Percentiles rank a stretch among this genome's conserved stretches.
Conservation (phyloP, 192 early-diverging fungal genomes). For the Linnemannia schmuckeri region DNA sequence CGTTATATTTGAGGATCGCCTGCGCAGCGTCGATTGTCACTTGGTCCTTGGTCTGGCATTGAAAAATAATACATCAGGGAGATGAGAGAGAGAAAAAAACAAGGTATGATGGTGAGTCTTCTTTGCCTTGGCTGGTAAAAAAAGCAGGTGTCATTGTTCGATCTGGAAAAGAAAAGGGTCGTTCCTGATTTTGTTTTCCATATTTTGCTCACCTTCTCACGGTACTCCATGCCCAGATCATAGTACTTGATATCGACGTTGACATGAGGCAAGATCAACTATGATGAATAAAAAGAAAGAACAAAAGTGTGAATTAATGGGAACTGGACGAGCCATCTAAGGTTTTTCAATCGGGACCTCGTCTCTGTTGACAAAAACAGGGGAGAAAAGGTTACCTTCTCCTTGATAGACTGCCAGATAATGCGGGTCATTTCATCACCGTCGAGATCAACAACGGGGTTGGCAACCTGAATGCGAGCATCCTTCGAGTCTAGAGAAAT, state of each 20-base stretch:
- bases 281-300: background rate
- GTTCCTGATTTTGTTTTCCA: background rate
- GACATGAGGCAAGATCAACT: conserved; percentile 90
- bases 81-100: too few species aligned
- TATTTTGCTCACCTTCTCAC: conserved; percentile 73
- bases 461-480: conserved; percentile 84
- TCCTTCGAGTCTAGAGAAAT: conserved; percentile 47
- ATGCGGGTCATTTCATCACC: conserved; percentile 99
- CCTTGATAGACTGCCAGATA: conserved; percentile 94
- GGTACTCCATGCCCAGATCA: conserved; percentile 94
- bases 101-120: background rate
- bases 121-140: background rate
- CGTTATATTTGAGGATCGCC: conserved; percentile 97
- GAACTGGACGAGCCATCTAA: background rate
- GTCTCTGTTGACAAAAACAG: background rate
- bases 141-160: background rate
- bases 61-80: background rate
- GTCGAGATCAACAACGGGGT: conserved; percentile 95
- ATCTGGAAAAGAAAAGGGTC: background rate
- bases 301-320: background rate
- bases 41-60: conserved; percentile 65
- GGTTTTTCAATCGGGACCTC: background rate
- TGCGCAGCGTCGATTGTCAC: conserved; percentile 96
- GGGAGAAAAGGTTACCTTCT: conserved; percentile 65
- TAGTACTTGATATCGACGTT: conserved; percentile 97